phyloP scores from a whole-genome alignment of 768 basidiomycete genomes.

The Mycena latifolia region DNA sequence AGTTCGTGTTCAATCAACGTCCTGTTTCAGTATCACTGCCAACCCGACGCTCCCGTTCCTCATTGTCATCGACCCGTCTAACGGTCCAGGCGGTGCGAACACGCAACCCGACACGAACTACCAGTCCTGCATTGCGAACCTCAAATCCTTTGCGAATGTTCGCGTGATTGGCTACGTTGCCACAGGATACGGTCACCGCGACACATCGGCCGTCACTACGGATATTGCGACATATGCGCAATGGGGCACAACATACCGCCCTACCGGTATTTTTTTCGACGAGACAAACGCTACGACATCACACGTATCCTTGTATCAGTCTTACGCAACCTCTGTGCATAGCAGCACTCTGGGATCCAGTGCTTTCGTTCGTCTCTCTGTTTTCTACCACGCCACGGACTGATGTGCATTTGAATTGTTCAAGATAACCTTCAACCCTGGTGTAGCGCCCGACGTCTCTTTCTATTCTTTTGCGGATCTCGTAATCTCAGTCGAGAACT shows the following conservation, averaged over 20 bases:
- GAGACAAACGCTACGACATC: constrained; percentile 39
- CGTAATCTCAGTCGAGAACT: constrained; percentile 45
- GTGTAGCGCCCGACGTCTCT: constrained; percentile 29
- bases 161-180: constrained; percentile 49
- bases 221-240: constrained; percentile 47
- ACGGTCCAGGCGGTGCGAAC: constrained; percentile 42
- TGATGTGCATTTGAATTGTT: neutral
- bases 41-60: constrained; percentile 44
- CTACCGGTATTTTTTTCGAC: constrained; percentile 53
- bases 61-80: constrained; percentile 47
- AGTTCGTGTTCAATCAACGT: neutral
- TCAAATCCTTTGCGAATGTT: constrained; percentile 41
- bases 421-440: constrained; percentile 48
- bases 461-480: constrained; percentile 45
- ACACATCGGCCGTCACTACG: constrained; percentile 36
- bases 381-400: too few relatives aligned
- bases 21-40: constrained; percentile 39
- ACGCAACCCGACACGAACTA: constrained; percentile 46
- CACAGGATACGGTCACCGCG: constrained; percentile 40
- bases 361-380: neutral
- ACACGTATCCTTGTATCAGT: constrained; percentile 41
- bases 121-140: constrained; percentile 43
- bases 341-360: neutral
- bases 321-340: constrained; percentile 37
- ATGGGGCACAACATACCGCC: constrained; percentile 46